Evolutionary conservation across 83 land plant genomes (phyloP).

Genomic region (Larix sibirica): DNA sequence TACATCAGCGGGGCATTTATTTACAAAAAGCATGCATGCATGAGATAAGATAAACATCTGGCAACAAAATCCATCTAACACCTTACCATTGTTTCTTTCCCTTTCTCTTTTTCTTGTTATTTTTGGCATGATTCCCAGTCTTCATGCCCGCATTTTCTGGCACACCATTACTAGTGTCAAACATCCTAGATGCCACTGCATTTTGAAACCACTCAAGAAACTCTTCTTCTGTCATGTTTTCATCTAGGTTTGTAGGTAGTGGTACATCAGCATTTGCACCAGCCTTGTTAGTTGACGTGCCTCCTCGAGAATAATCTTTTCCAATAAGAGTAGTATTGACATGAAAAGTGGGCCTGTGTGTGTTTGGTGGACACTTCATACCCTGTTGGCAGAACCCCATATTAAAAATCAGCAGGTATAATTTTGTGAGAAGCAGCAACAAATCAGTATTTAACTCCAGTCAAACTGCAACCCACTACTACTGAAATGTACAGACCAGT

Average conservation of each 20-base stretch:
- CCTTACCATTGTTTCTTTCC: slow-evolving; percentile 93
- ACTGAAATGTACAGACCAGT: not conserved
- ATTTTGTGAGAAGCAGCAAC: not conserved
- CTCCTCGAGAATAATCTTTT: slow-evolving; percentile 36
- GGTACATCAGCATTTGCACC: slow-evolving; percentile 22
- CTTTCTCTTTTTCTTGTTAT: slow-evolving; percentile 72
- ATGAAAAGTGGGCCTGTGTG: slow-evolving; percentile 93
- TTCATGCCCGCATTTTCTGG: slow-evolving; percentile 25
- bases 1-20: not conserved
- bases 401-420: slow-evolving; percentile 6
- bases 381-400: slow-evolving; percentile 56
- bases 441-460: not conserved
- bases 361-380: slow-evolving; percentile 93
- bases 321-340: slow-evolving; percentile 75
- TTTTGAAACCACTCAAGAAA: slow-evolving; percentile 89
- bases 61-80: not conserved
- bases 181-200: slow-evolving; percentile 80
- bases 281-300: slow-evolving; percentile 38
- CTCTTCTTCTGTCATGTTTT: slow-evolving; percentile 88
- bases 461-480: not conserved
- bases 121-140: slow-evolving; percentile 29
- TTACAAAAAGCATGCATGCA: not conserved
- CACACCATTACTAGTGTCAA: slow-evolving; percentile 42
- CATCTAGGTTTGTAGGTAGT: slow-evolving; percentile 48
- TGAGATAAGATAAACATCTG: not conserved